A percentile compares a stretch with the other conserved stretches of the same genome.
These are phyloP conservation scores for Agrostemma githago DNA, from an alignment of 148 eudicot genomes.

Conservation along the genomic window DNA sequence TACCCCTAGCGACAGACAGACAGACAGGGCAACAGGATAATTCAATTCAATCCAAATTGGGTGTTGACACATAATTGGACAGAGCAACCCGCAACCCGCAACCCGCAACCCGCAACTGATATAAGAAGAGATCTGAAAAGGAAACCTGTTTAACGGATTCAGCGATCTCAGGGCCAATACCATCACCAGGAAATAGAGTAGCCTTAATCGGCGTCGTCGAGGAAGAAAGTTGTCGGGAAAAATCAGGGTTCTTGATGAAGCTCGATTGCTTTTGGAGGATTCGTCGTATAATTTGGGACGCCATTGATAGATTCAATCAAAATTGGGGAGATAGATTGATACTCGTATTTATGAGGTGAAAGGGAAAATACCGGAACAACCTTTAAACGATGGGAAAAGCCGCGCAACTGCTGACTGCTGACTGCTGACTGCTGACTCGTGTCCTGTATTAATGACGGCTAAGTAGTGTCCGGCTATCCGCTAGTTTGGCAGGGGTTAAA, in stretches of 20 bases:
- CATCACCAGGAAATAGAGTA: slow-evolving; percentile 96
- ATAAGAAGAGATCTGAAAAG: neutral
- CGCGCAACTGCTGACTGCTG: slow-evolving; percentile 13
- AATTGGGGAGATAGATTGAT: neutral
- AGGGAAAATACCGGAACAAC: neutral
- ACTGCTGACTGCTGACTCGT: no score
- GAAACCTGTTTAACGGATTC: slow-evolving; percentile 78
- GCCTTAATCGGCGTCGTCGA: slow-evolving; percentile 57
- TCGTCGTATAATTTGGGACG: slow-evolving; percentile 55
- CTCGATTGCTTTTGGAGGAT: slow-evolving; percentile 37
- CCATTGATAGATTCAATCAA: slow-evolving; percentile 38
- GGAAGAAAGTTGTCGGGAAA: slow-evolving; percentile 31
- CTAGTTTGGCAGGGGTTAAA: no score
- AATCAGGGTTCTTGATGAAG: slow-evolving; percentile 20
- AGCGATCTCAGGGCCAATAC: slow-evolving; percentile 97
- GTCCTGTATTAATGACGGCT: neutral
- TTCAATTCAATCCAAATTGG: neutral
- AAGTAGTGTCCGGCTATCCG: no score
- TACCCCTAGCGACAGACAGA: no score
- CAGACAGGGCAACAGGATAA: no score
- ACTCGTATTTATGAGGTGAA: neutral
- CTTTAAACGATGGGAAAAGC: slow-evolving; percentile 9
- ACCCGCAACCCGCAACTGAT: no score
- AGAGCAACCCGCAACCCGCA: no score
- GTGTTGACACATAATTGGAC: neutral